Evolutionary conservation across 2,329 filamentous ascomycete genomes (phyloP), one percentile per base, ranked within the genome.

Genomic region (Phymatotrichopsis omnivora): DNA sequence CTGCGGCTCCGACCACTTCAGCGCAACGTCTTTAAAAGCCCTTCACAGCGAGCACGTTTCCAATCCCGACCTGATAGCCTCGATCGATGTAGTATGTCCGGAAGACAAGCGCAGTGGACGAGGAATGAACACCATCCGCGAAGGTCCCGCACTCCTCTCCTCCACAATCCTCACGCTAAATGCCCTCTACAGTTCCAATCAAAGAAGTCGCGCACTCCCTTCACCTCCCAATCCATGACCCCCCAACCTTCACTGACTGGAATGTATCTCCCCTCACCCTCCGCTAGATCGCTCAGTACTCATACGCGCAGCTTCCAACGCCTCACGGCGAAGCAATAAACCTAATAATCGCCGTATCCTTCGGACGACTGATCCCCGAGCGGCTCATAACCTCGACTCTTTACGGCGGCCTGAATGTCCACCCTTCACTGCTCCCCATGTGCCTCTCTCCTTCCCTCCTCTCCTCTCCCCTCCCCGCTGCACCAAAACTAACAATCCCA

Each of bases 1-100:
- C 65, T 96, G 87, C 65, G 91, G 91, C 52, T 91, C 89, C 3
- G 91, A 98, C 63, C 72, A 78, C 2, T 94, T 96, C 64, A 95
- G 89, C 67, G 81, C 81, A 58, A 74, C 73, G 41, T 85, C 85
- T 1, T 68, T 98, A 38, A 67, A 67, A 47, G 82, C 82, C 5
- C 67, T 98, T 25, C 45, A 80, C 56, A 59, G 66, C 4, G 80
- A 85, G 60, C 71, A 78, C 41, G 50, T 62, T 20, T 60, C 58
- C 42, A 70, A 71, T 45, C 70, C 66, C 5, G 64, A 65, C 14
- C 66, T 76, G 8, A 78, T 94, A 43, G 69, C 72, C 46, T 85
- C 82, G 4, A 80, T 98, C 53, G 81, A 94, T 62, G 87, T 98
- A 2, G 76, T 94, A 38, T 83, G 86, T 51, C 73, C 83, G 42